These are phyloP conservation scores for Aspergillus cavernicola DNA, from an alignment of 495 filamentous ascomycete genomes.

Conservation along the genomic window DNA sequence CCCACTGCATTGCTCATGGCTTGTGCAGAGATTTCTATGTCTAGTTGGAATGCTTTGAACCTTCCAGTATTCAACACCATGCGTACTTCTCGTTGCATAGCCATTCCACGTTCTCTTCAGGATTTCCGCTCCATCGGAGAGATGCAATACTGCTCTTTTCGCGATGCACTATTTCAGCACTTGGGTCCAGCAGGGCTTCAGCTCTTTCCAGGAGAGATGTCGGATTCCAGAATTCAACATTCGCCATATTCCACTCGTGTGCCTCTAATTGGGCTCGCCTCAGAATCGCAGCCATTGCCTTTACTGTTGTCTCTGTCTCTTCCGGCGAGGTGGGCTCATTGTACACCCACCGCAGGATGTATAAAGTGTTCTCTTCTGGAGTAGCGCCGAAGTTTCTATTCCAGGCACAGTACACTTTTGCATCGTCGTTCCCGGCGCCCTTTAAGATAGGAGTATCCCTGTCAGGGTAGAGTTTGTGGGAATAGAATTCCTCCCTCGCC, in stretches of 20 bases:
- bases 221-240: constrained; percentile 66
- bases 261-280: constrained; percentile 53
- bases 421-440: constrained; percentile 60
- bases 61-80: constrained; percentile 64
- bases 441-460: constrained; percentile 52
- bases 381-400: constrained; percentile 62
- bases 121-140: constrained; percentile 59
- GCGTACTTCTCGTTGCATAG: constrained; percentile 87
- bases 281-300: constrained; percentile 50
- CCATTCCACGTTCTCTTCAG: constrained; percentile 69
- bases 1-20: not conserved
- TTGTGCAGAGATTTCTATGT: constrained; percentile 5
- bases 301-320: constrained; percentile 32
- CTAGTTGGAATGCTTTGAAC: constrained; percentile 13
- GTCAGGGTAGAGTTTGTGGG: constrained; percentile 42
- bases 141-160: constrained; percentile 61
- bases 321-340: constrained; percentile 47
- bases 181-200: constrained; percentile 49
- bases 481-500: constrained; percentile 80
- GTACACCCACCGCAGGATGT: constrained; percentile 75
- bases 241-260: constrained; percentile 53
- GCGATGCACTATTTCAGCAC: constrained; percentile 50
- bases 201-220: constrained; percentile 54
- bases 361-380: constrained; percentile 62
- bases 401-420: constrained; percentile 76